Conservation (phyloP, 208 protist species). For the Trypanosoma boissoni region DNA sequence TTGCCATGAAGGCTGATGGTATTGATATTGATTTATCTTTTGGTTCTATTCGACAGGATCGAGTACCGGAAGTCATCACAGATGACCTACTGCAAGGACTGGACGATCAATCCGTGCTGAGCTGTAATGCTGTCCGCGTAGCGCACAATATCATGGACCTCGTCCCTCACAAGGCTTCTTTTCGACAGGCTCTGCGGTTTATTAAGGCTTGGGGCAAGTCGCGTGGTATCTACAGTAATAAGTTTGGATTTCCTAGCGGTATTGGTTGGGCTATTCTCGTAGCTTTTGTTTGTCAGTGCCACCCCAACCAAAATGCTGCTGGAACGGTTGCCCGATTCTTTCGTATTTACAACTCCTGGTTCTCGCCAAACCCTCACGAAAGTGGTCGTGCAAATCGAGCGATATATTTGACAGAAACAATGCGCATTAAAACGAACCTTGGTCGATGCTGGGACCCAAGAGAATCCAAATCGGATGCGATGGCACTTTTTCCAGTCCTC, state of each 20-base stretch:
- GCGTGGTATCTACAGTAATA: slow-evolving; percentile 96
- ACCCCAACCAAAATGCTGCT: slow-evolving; percentile 94
- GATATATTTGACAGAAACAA: slow-evolving; percentile 87
- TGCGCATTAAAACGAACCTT: slow-evolving; percentile 64
- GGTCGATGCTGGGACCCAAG: slow-evolving; percentile 82
- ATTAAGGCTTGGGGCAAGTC: slow-evolving; percentile 97
- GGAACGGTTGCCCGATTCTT: slow-evolving; percentile 95
- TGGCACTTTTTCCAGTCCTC: slow-evolving; percentile 96
- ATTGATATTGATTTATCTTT: slow-evolving; percentile 97
- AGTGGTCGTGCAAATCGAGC: slow-evolving; percentile 78
- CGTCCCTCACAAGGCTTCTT: slow-evolving; percentile 94
- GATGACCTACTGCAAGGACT: slow-evolving; percentile 89
- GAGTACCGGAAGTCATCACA: slow-evolving; percentile 94
- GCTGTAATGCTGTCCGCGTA: slow-evolving; percentile 96
- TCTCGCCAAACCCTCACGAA: slow-evolving; percentile 83
- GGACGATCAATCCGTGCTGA: slow-evolving; percentile 93
- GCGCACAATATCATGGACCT: slow-evolving; percentile 96
- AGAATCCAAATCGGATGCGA: slow-evolving; percentile 84
- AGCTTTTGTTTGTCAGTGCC: slow-evolving; percentile 97
- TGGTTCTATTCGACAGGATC: slow-evolving; percentile 84
- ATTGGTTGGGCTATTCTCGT: slow-evolving; percentile 96
- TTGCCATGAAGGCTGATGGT: slow-evolving; percentile 94
- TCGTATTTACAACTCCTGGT: slow-evolving; percentile 90
- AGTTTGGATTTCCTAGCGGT: slow-evolving; percentile 96
- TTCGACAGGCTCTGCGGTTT: slow-evolving; percentile 93